A percentile compares a stretch with the other conserved stretches of the same genome.
Evolutionary conservation across 106 monocot species (phyloP).

Genomic region (Phalaenopsis aphrodite): DNA sequence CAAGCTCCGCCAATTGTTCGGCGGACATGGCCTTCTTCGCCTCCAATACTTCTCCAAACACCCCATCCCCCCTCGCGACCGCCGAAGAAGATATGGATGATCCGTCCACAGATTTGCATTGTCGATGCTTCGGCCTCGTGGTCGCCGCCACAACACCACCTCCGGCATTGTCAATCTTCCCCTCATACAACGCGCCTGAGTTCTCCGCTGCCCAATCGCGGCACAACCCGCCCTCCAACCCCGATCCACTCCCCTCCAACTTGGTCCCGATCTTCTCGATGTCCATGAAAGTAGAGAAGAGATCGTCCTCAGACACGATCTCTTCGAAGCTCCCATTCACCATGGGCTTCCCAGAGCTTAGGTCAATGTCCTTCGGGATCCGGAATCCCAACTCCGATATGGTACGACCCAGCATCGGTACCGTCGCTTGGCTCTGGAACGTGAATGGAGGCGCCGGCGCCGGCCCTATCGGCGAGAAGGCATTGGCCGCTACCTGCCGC

Average conservation of each 20-base stretch:
- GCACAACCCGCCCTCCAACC: slow-evolving; percentile 13
- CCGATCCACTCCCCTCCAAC: slow-evolving; percentile 34
- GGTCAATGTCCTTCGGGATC: slow-evolving; percentile 30
- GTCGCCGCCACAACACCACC: neutral
- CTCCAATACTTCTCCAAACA: slow-evolving; percentile 46
- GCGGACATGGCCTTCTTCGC: slow-evolving; percentile 72
- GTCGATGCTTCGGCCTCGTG: slow-evolving; percentile 40
- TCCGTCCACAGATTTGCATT: slow-evolving; percentile 46
- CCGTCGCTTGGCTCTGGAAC: neutral
- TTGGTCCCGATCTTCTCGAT: slow-evolving; percentile 43
- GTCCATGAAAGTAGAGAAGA: slow-evolving; percentile 47
- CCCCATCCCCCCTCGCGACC: slow-evolving; percentile 15
- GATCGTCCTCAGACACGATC: slow-evolving; percentile 39
- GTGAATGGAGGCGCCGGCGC: slow-evolving; percentile 8
- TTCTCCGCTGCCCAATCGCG: slow-evolving; percentile 8
- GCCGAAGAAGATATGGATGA: slow-evolving; percentile 24
- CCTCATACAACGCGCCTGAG: neutral
- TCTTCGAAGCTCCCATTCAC: slow-evolving; percentile 30
- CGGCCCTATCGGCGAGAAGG: neutral
- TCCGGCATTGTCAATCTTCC: slow-evolving; percentile 8
- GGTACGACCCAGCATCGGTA: slow-evolving; percentile 23
- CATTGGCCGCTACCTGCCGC: neutral
- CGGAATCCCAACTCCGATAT: slow-evolving; percentile 41
- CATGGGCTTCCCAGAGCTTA: slow-evolving; percentile 11
- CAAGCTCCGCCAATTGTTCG: slow-evolving; percentile 54